Percentiles rank a stretch among this genome's conserved stretches.
phyloP scores from a whole-genome alignment of 805 yeast genomes.

The Wilhelminamyces savonicus region DNA sequence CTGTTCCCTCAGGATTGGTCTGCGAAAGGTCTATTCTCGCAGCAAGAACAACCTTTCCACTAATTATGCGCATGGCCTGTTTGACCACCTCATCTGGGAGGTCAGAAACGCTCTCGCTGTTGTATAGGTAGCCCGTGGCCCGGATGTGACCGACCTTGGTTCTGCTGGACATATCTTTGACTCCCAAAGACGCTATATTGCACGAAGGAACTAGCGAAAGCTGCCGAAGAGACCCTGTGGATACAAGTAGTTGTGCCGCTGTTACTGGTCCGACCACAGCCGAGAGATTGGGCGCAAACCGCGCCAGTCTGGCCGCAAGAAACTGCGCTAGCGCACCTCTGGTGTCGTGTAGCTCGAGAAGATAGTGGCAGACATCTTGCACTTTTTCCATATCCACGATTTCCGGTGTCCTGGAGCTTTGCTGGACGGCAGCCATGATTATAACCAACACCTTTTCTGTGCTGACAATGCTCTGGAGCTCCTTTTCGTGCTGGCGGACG shows the following conservation, averaged over 20 bases:
- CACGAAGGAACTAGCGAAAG: constrained; percentile 74
- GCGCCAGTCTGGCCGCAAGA: constrained; percentile 49
- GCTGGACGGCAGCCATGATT: constrained; percentile 63
- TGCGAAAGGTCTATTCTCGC: constrained; percentile 69
- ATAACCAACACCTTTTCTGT: constrained; percentile 67
- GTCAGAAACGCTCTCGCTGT: constrained; percentile 51
- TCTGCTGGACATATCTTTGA: constrained; percentile 30
- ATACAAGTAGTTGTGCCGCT: constrained; percentile 66
- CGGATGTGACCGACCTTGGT: constrained; percentile 37
- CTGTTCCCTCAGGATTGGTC: constrained; percentile 35
- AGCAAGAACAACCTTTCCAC: constrained; percentile 76
- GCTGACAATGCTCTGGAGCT: constrained; percentile 39
- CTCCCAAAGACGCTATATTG: constrained; percentile 75
- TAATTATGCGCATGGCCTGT: constrained; percentile 69
- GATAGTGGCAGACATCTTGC: constrained; percentile 38
- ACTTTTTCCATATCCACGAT: constrained; percentile 34
- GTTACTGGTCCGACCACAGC: constrained; percentile 65
- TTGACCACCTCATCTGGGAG: constrained; percentile 54
- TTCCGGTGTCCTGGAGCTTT: constrained; percentile 11
- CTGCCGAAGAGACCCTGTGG: constrained; percentile 61
- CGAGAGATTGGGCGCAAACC: constrained; percentile 75
- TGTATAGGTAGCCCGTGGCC: constrained; percentile 65
- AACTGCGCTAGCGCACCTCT: constrained; percentile 41
- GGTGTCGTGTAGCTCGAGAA: constrained; percentile 40
- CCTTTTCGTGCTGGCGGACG: constrained; percentile 22